Percentiles rank a stretch among this genome's conserved stretches.
Conservation (phyloP, 164 flowering plant genomes). For the Chimonanthus salicifolius region DNA sequence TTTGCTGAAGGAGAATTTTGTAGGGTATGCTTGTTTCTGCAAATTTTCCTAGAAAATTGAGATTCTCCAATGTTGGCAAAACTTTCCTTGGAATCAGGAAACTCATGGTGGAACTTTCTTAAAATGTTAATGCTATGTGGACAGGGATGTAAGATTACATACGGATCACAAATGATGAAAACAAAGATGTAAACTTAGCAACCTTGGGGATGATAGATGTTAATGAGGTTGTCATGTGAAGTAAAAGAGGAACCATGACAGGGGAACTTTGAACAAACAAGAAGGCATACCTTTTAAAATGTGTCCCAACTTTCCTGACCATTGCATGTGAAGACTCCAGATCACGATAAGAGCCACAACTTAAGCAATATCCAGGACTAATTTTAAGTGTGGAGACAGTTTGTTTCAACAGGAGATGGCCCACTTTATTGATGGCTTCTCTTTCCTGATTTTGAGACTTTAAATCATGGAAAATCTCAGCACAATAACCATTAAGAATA, state of each 20-base stretch:
- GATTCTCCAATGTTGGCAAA: too few species aligned
- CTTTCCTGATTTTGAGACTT: conserved; percentile 29
- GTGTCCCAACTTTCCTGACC: conserved; percentile 28
- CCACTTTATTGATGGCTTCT: conserved; percentile 31
- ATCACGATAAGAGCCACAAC: conserved; percentile 53
- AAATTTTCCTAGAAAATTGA: too few species aligned
- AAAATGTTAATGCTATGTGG: too few species aligned
- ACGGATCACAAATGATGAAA: too few species aligned
- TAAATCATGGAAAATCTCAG: conserved; percentile 10
- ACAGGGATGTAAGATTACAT: too few species aligned
- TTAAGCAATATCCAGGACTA: conserved; percentile 52
- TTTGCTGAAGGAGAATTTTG: too few species aligned
- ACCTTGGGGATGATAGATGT: neutral
- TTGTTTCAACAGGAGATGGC: conserved; percentile 24
- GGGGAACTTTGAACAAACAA: neutral
- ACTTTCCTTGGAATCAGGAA: too few species aligned
- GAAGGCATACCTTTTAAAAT: conserved; percentile 39
- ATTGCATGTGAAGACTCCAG: conserved; percentile 32
- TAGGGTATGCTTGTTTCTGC: too few species aligned
- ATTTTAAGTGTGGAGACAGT: conserved; percentile 13
- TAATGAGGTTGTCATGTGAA: neutral
- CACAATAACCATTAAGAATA: neutral
- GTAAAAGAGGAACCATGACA: neutral
- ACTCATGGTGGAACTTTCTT: too few species aligned
- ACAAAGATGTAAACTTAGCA: too few species aligned